Base-by-base conservation (phyloP, 2,329 filamentous ascomycete species). In the Beauveria brongniartii region DNA sequence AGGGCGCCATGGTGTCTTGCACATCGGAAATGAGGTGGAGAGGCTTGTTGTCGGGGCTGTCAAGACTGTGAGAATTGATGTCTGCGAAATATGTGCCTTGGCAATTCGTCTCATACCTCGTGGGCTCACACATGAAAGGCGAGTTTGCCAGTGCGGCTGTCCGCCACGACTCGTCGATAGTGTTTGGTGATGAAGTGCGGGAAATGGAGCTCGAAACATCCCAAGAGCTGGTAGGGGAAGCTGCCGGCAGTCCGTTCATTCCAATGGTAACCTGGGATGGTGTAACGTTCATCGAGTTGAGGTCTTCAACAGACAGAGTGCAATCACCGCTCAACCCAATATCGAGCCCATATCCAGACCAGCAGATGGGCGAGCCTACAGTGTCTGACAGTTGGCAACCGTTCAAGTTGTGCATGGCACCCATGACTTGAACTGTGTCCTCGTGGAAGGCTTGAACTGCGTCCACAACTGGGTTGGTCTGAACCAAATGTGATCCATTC, bases 241-340 rank as follows among this genome's bases (percentile, higher is more conserved):
- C 74, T 63, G 77, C 78, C 54, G 75, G 69, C 62, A 82, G 68
- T 64, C 77, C 69, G 65, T 83, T 80, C 70, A 80, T 80, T 67
- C 80, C 79, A 67, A 83, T 71, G 65, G 78, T 78, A 73, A 83
- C 80, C 65, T 84, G 80, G 57, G 78, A 74, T 56, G 82, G 82
- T 68, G 83, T 78, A 69, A 85, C 79, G 65, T 84, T 81, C 67
- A 83, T 72, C 55, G 75, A 72, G 67, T 68, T 69, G 61, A 80
- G 65, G 63, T 79, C 76, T 61, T 75, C 67, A 62, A 77, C 64
- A 69, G 71, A 68, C 75, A 82, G 63, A 77, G 73, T 69, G 73
- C 76, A 69, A 55, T 77, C 74, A 48, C 74, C 65, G 61, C 72
- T 68, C 65, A 82, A 69, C 63, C 73, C 75, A 66, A 78, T 70